Evolutionary conservation across 371 early-diverging fungal species (phyloP).

Genomic region (Mortierella sp.): DNA sequence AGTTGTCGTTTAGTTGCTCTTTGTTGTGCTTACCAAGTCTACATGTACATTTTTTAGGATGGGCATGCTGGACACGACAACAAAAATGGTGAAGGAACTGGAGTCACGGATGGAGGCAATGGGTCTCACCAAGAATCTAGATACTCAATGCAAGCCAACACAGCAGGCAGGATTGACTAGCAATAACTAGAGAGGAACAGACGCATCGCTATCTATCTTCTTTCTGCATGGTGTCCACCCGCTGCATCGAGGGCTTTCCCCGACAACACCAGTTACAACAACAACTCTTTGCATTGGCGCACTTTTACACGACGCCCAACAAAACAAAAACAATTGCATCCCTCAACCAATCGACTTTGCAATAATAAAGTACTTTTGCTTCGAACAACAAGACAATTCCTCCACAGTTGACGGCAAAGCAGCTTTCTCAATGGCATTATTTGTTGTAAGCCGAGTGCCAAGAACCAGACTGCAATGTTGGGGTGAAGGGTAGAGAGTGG

Average conservation of each 20-base stretch:
- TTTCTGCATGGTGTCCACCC: too few relatives aligned
- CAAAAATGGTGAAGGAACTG: constrained; percentile 39
- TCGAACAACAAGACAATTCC: too few relatives aligned
- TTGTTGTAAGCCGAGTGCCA: too few relatives aligned
- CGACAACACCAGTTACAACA: too few relatives aligned
- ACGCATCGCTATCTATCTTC: too few relatives aligned
- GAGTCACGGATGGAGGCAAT: constrained; percentile 29
- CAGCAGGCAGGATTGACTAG: not conserved
- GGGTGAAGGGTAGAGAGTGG: not conserved
- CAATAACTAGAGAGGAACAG: not conserved
- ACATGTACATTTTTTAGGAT: constrained; percentile 24
- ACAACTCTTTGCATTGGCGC: too few relatives aligned
- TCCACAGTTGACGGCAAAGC: not conserved
- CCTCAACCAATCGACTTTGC: too few relatives aligned
- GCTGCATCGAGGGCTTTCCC: too few relatives aligned
- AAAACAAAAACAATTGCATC: not conserved
- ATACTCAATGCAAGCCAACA: not conserved
- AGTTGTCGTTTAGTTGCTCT: not conserved
- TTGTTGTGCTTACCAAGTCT: not conserved
- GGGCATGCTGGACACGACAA: constrained; percentile 36
- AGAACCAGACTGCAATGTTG: too few relatives aligned
- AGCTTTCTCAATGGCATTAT: too few relatives aligned
- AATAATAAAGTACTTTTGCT: too few relatives aligned
- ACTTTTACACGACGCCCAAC: too few relatives aligned
- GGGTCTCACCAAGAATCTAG: constrained; percentile 15